Evolutionary conservation across 805 yeast genomes (phyloP), one percentile per base, ranked within the genome.

Genomic region (Ogataea nonfermentans): DNA sequence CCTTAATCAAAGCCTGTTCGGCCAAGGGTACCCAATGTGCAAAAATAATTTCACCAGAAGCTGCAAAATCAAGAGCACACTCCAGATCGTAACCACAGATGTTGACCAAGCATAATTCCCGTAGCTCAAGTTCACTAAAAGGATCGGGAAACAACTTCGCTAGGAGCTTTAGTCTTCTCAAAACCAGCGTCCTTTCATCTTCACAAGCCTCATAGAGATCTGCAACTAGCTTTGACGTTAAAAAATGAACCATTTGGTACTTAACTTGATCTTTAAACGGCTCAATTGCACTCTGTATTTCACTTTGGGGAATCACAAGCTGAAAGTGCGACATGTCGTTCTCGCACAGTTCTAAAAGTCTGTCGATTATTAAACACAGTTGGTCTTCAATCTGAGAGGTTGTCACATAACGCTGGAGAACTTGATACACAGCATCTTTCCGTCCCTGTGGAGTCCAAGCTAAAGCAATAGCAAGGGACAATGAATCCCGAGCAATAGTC

Each of bases 401-500:
- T 3, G 15, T 15, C 15, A 26, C 23, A 20, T 31, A 32, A 4
- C 27, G 19, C 9, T 9, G 16, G 9, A 37, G 16, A 10, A 9
- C 25, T 13, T 12, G 14, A 6, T 19, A 15, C 10, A 37, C 27
- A 9, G 26, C 16, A 6, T 37, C 14, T 22, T 16, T 22, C 32
- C 32, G 26, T 13, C 41, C 41, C 5, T 32, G 16, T 9, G 37
- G 32, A 4, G 56, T 50, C 56, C 55, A 54, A 1, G 61, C 41
- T 14, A 76, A 47, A 0, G 81, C 68, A 1, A 78, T 57, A 0
- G 67, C 48, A 14, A 56, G 25, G 0, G 64, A 40, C n/a, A 57
- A 14, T 2, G 64, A 52, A 29, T 61, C 63, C 10, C 32, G 37
- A 1, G 58, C 48, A 12, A 55, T 17, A 9, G 37, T 24, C 2